Evolutionary conservation across 495 filamentous ascomycete species (phyloP), one percentile per base, ranked within the genome.

Genomic region (Trichoderma erinaceum): DNA sequence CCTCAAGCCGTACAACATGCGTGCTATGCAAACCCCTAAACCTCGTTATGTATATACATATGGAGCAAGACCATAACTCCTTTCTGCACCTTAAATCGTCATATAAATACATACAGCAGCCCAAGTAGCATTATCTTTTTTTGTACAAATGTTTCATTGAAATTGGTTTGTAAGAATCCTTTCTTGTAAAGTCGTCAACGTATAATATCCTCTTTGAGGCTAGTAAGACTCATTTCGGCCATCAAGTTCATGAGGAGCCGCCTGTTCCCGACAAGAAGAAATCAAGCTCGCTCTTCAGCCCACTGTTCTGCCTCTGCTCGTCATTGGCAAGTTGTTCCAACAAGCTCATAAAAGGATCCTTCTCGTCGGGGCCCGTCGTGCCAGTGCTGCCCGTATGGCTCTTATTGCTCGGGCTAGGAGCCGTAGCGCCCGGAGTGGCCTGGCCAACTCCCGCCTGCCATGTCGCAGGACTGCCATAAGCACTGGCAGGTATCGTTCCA

Each of bases 261-360:
- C 76, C 66, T 68, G 71, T 70, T 18, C 80, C 78, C 46, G 77
- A 78, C 64, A 91, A 75, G 71, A 91, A 91, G 78, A 90, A 93
- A 70, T 90, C 88, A 68, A 90, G 71, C 73, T 92, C 89, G 72
- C 86, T 90, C 35, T 87, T 88, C 15, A 74, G 71, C 5, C 82
- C 83, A 61, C 75, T 71, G 5, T 73, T 69, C 29, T 86, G 84
- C 8, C 82, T 81, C 58, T 78, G 82, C 73, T 92, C 90, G 72
- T 91, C 92, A 75, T 92, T 89, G 0, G 90, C 90, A 67, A 94
- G 77, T 78, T 92, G 90, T 73, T 94, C 90, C 44, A 94, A 79
- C 63, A 94, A 73, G 68, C 86, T 90, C 35, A 94, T 72, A 71
- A 94, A 94, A 3, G 91, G 91, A 73, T 94, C 91, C 67, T 89